Evolutionary conservation across 345 rosid species (phyloP).

Genomic region (Nephelium lappaceum): DNA sequence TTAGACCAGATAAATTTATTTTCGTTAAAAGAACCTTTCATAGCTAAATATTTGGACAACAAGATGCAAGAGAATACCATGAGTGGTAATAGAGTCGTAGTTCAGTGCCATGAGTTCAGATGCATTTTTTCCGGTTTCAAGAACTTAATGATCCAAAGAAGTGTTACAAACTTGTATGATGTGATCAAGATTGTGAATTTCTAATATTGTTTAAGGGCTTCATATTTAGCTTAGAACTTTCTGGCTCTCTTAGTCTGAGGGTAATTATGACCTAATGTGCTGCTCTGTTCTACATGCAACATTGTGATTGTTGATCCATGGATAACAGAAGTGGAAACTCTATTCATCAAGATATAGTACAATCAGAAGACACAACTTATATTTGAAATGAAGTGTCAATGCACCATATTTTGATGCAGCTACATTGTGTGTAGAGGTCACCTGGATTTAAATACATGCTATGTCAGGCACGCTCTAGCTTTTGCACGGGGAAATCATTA

Average conservation of each 20-base stretch:
- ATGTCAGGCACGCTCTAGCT: too few relatives aligned
- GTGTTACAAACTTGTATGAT: neutral
- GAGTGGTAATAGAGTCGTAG: neutral
- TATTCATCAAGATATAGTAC: neutral
- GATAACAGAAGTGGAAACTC: neutral
- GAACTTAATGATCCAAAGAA: neutral
- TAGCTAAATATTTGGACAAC: neutral
- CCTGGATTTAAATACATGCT: too few relatives aligned
- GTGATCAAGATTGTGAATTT: neutral
- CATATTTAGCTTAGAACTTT: neutral
- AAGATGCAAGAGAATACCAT: neutral
- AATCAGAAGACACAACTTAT: too few relatives aligned
- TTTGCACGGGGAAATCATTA: neutral
- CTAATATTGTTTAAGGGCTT: too few relatives aligned
- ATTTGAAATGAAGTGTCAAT: neutral
- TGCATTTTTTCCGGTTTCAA: too few relatives aligned
- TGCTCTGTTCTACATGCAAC: neutral
- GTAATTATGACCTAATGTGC: neutral
- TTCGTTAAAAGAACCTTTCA: too few relatives aligned
- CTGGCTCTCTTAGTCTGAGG: neutral
- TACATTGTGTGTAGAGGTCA: neutral
- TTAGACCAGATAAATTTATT: too few relatives aligned
- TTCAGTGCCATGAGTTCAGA: neutral
- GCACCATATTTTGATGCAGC: neutral
- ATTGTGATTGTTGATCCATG: neutral